These are phyloP conservation scores for Rhinocladiella similis DNA, from an alignment of 2,329 filamentous ascomycete species.

Conservation along the genomic window DNA sequence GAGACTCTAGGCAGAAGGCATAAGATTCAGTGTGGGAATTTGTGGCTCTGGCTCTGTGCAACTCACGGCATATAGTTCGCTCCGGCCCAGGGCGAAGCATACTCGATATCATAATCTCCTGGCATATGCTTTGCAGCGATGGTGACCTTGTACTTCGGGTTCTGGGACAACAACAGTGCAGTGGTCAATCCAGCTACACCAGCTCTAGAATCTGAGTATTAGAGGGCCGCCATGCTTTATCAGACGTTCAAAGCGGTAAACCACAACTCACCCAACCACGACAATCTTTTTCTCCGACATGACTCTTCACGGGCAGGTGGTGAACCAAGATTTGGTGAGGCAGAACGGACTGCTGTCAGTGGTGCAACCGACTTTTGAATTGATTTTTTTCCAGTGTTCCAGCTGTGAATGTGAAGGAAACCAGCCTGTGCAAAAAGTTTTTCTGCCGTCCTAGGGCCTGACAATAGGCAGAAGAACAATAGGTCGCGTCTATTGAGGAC, in stretches of 20 bases:
- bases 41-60: background rate
- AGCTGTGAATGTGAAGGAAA: background rate
- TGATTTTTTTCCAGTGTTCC: background rate
- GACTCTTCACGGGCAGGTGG: slow-evolving; percentile 11
- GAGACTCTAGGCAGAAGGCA: slow-evolving; percentile 33
- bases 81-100: slow-evolving; percentile 79
- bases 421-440: background rate
- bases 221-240: background rate
- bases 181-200: slow-evolving; percentile 53
- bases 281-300: slow-evolving; percentile 35
- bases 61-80: slow-evolving; percentile 70
- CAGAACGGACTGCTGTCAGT: background rate
- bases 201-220: slow-evolving; percentile 41
- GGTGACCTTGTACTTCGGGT: slow-evolving; percentile 57
- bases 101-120: slow-evolving; percentile 75
- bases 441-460: background rate
- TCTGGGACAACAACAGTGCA: slow-evolving; percentile 55
- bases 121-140: slow-evolving; percentile 81
- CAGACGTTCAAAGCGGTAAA: slow-evolving; percentile 4
- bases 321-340: background rate
- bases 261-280: slow-evolving; percentile 37
- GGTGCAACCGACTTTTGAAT: background rate
- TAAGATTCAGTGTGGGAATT: slow-evolving; percentile 14
- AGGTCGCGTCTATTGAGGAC: background rate
- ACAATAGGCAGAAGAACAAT: slow-evolving; percentile 3